Conservation (phyloP, 192 early-diverging fungal genomes). For the Backusella macrospora region DNA sequence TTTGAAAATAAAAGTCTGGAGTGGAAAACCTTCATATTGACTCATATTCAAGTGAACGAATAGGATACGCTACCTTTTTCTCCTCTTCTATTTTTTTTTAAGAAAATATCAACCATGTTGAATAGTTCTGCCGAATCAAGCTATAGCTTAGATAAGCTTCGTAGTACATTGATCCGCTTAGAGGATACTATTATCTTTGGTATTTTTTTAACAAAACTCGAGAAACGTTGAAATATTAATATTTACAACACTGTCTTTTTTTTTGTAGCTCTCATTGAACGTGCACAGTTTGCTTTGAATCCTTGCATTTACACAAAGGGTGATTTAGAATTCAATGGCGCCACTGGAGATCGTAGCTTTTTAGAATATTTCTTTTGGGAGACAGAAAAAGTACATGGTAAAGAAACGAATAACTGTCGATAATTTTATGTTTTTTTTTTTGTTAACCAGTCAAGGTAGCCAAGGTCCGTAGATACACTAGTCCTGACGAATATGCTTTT, state of each 20-base stretch:
- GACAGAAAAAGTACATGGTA: conserved; percentile 90
- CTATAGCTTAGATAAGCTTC: conserved; percentile 51
- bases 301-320: conserved; percentile 73
- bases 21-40: background rate
- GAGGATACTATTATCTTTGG: conserved; percentile 97
- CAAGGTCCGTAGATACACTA: conserved; percentile 80
- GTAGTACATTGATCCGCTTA: conserved; percentile 83
- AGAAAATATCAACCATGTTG: background rate
- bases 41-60: background rate
- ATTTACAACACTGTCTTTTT: background rate
- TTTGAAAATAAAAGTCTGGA: conserved; percentile 6
- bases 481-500: conserved; percentile 97
- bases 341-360: conserved; percentile 71
- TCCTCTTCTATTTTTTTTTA: background rate
- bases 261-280: conserved; percentile 85
- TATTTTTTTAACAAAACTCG: conserved; percentile 22
- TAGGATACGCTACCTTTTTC: background rate
- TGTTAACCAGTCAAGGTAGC: background rate
- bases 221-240: background rate
- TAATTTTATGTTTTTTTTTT: background rate
- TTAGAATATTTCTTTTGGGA: conserved; percentile 90
- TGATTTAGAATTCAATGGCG: conserved; percentile 64
- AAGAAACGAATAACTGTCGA: background rate
- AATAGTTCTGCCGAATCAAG: background rate
- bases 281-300: conserved; percentile 91